Conservation (phyloP, 805 yeast genomes). For the Nakazawaea holstii region DNA sequence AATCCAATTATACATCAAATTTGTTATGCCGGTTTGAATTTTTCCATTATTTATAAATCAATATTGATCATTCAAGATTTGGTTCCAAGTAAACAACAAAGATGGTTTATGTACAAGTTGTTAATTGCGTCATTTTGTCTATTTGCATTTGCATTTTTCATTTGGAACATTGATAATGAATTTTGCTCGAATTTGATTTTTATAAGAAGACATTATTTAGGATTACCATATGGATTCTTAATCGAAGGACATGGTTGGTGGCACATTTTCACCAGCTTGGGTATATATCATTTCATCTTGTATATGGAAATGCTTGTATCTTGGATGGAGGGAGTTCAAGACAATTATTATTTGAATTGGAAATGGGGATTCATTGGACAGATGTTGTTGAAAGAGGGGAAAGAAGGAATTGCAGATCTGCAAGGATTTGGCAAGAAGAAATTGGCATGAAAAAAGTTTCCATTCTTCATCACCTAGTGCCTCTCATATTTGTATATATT, state of each 20-base stretch:
- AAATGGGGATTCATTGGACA: conserved; percentile 55
- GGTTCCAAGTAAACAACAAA: conserved; percentile 17
- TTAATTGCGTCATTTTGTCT: conserved; percentile 24
- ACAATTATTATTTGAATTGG: conserved; percentile 54
- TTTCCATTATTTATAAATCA: conserved; percentile 63
- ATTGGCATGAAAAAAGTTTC: not conserved
- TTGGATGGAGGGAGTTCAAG: conserved; percentile 53
- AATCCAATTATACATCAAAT: conserved; percentile 88
- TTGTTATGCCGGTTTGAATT: conserved; percentile 75
- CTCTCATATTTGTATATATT: not conserved
- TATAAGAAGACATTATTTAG: conserved; percentile 52
- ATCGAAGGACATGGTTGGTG: conserved; percentile 97
- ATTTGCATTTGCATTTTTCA: conserved; percentile 68
- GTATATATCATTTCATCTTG: conserved; percentile 80
- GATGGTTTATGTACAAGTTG: conserved; percentile 21
- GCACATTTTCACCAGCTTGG: conserved; percentile 84
- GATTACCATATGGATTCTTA: conserved; percentile 68
- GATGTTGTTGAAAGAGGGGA: conserved; percentile 23
- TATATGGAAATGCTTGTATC: conserved; percentile 73
- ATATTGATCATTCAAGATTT: conserved; percentile 17
- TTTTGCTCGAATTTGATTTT: conserved; percentile 57
- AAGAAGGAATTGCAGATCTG: conserved; percentile 3
- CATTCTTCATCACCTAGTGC: not conserved
- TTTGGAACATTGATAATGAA: conserved; percentile 89
- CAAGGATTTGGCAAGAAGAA: conserved; percentile 2